Evolutionary conservation across 257 asterid species (phyloP).

Genomic region (Petunia axillaris): DNA sequence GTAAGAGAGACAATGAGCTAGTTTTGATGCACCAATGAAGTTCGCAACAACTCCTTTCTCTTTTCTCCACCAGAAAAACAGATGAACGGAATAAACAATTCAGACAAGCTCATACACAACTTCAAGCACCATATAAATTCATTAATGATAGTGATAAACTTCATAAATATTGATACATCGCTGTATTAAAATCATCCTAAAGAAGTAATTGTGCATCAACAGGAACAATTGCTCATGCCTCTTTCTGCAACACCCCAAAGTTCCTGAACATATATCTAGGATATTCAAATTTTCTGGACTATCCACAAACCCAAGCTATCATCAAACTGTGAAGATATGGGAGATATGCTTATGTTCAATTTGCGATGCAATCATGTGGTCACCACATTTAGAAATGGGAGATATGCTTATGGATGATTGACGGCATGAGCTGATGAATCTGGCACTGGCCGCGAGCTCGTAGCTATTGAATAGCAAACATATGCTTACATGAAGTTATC

Average conservation of each 20-base stretch:
- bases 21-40: too few species aligned
- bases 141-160: background rate
- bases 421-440: constrained; percentile 1
- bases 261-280: background rate
- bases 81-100: background rate
- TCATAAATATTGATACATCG: background rate
- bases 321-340: background rate
- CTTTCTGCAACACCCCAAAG: background rate
- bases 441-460: background rate
- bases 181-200: constrained; percentile 1
- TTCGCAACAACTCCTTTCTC: too few species aligned
- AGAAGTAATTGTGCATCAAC: background rate
- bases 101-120: background rate
- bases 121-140: background rate
- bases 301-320: background rate
- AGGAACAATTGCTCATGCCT: background rate
- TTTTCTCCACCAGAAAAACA: too few species aligned
- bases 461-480: background rate
- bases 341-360: background rate
- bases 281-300: background rate
- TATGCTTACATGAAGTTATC: constrained; percentile 76
- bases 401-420: background rate
- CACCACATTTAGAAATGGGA: background rate
- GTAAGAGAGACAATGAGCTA: too few species aligned
- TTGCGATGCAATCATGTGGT: background rate